Conservation (phyloP, 2,329 filamentous ascomycete species). For the Tolypocladium nubicola region DNA sequence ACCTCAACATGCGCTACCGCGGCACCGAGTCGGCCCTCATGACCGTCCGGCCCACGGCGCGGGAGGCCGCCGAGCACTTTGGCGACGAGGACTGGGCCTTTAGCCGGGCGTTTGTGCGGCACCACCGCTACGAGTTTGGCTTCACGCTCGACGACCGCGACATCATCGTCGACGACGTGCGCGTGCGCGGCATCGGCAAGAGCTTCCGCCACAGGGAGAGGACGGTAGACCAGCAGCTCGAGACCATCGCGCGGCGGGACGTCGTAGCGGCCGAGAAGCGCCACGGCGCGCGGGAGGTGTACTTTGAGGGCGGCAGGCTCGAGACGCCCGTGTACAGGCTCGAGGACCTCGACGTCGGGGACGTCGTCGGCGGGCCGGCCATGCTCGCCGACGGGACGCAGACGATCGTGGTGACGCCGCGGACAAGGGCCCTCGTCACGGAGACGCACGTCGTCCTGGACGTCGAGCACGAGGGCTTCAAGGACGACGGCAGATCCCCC, state of each 20-base stretch:
- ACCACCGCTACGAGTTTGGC: conserved; percentile 69
- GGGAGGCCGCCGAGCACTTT: conserved; percentile 49
- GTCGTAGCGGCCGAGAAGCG: conserved; percentile 16
- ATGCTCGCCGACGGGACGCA: conserved; percentile 60
- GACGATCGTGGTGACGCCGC: conserved; percentile 57
- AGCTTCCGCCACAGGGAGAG: conserved; percentile 71
- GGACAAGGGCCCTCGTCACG: conserved; percentile 19
- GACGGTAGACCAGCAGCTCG: conserved; percentile 76
- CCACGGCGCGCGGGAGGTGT: conserved; percentile 8
- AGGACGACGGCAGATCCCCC: conserved; percentile 61
- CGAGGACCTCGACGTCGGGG: conserved; percentile 8
- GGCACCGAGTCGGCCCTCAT: conserved; percentile 88
- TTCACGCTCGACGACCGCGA: conserved; percentile 43
- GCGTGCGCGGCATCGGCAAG: conserved; percentile 41
- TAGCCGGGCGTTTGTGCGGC: conserved; percentile 71
- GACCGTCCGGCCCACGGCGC: conserved; percentile 63
- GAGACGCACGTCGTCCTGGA: conserved; percentile 24
- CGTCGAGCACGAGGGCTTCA: conserved; percentile 42
- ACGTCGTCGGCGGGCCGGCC: conserved; percentile 19
- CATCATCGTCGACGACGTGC: conserved; percentile 31
- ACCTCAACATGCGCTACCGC: conserved; percentile 79
- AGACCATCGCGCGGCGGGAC: conserved; percentile 51
- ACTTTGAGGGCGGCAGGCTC: conserved; percentile 11
- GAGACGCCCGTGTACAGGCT: conserved; percentile 15
- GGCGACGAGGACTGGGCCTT: conserved; percentile 68